Conservation (phyloP, 352 stramenopile genomes). For the Phytophthora aleatoria region DNA sequence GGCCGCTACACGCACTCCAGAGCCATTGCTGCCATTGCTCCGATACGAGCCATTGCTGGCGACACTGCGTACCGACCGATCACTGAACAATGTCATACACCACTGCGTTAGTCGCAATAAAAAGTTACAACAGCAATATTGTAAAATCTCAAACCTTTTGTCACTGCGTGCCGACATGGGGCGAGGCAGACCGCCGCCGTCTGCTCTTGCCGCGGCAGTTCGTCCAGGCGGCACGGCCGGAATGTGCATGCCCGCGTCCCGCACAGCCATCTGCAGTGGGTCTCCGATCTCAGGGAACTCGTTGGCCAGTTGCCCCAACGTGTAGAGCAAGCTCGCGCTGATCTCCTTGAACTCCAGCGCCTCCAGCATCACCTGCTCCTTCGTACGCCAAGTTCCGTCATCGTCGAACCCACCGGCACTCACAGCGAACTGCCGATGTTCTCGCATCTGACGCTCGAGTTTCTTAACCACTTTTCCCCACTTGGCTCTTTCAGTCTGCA, state of each 20-base stretch:
- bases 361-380: slow-evolving; percentile 88
- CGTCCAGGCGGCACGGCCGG: slow-evolving; percentile 72
- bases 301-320: slow-evolving; percentile 90
- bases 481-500: slow-evolving; percentile 68
- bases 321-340: slow-evolving; percentile 88
- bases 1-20: slow-evolving; percentile 55
- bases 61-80: slow-evolving; percentile 57
- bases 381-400: slow-evolving; percentile 44
- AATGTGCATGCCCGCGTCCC: slow-evolving; percentile 80
- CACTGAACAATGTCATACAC: slow-evolving; percentile 30
- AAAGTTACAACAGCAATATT: neutral
- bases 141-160: slow-evolving; percentile 51
- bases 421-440: slow-evolving; percentile 54
- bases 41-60: slow-evolving; percentile 58
- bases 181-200: slow-evolving; percentile 43
- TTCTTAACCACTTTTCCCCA: slow-evolving; percentile 77
- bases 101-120: slow-evolving; percentile 10
- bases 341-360: slow-evolving; percentile 81
- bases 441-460: slow-evolving; percentile 64
- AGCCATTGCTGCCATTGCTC: slow-evolving; percentile 53
- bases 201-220: slow-evolving; percentile 52
- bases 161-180: slow-evolving; percentile 73
- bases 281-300: slow-evolving; percentile 95
- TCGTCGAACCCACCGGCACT: slow-evolving; percentile 22
- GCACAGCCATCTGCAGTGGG: slow-evolving; percentile 67